Percentiles rank a stretch among this genome's conserved stretches.
Evolutionary conservation across 2,329 filamentous ascomycete species (phyloP).

Genomic region (Coniosporium tulheliwenetii): DNA sequence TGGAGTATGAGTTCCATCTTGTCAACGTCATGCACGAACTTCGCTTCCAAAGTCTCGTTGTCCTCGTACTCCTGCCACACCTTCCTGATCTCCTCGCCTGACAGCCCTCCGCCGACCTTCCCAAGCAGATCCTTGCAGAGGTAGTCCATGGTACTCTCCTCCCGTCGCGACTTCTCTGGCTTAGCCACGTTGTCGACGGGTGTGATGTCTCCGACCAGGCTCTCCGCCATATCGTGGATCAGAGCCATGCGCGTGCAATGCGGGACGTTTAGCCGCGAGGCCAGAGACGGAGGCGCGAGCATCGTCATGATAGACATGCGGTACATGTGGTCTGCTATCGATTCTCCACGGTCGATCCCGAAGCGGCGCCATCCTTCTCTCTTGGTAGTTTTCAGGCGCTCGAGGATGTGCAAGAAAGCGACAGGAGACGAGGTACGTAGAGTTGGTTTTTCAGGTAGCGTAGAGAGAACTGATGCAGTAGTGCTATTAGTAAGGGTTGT

Average conservation of each 20-base stretch:
- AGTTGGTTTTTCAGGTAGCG: conserved; percentile 41
- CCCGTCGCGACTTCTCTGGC: conserved; percentile 74
- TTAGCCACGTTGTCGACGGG: conserved; percentile 78
- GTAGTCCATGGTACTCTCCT: conserved; percentile 84
- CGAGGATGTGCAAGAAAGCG: conserved; percentile 86
- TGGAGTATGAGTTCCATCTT: conserved; percentile 92
- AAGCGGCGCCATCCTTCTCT: conserved; percentile 93
- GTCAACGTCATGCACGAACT: conserved; percentile 92
- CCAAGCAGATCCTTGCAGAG: conserved; percentile 60
- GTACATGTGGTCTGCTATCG: conserved; percentile 98
- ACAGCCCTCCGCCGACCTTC: conserved; percentile 53
- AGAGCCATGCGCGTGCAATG: conserved; percentile 92
- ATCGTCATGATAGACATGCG: conserved; percentile 96
- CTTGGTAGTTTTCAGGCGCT: conserved; percentile 89
- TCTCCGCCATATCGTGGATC: conserved; percentile 94
- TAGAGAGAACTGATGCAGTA: conserved; percentile 43
- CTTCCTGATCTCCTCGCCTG: conserved; percentile 55
- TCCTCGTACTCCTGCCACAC: conserved; percentile 97
- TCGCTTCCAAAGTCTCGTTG: conserved; percentile 63
- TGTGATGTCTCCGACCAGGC: conserved; percentile 90
- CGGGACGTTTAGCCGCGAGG: conserved; percentile 55
- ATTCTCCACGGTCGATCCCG: conserved; percentile 61
- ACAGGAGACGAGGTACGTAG: conserved; percentile 57
- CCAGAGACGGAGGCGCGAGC: conserved; percentile 65
- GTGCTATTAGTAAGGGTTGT: conserved; percentile 8